Base-by-base conservation (phyloP, 169 alveolate genomes). In the Eimeria necatrix region DNA sequence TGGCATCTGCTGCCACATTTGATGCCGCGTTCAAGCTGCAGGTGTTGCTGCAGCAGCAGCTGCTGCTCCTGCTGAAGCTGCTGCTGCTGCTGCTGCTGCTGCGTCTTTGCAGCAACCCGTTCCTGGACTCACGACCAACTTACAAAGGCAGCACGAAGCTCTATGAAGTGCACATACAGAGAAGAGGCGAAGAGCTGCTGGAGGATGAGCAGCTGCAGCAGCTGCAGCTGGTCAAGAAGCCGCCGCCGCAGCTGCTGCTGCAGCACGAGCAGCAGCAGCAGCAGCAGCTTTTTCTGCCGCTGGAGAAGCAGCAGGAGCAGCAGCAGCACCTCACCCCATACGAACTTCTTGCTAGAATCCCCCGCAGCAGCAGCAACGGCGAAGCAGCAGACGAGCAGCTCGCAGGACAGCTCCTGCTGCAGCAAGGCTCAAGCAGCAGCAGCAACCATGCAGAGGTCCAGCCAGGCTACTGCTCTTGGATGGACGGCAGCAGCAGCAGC, bases 81-180 rank as follows among this genome's bases (percentile, higher is more conserved):
- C 56, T 76, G 61, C 86, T 76, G 86, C 41, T 76, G 64, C 64
- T 46, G 60, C 64, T 76, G 46, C 86, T 76, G 64, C 48, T 8
- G 24, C 5, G 56, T 41, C 46, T 56, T 18, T 76, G 51, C 90
- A 81, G 90, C 5, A 81, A 81, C 10, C 90, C 90, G 22, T 81
- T 81, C 52, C 90, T 81, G 20, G 90, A 81, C 90, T 81, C 90
- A 6, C 70, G 90, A 24, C 90, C 90, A 46, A 81, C 90, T 22
- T 81, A 81, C 53, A 81, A 81, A 26, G 90, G 90, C 73, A 81
- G 90, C 90, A 81, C 90, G 51, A 46, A 52, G 74, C 74, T 81
- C 52, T 81, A 81, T 51, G 90, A 81, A 24, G 90, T 81, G 74
- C 90, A 81, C 26, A 56, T 81, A 81, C 90, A 81, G 90, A 71